These are phyloP conservation scores for Plasmopara halstedii DNA, from an alignment of 352 stramenopile genomes.

Conservation along the genomic window DNA sequence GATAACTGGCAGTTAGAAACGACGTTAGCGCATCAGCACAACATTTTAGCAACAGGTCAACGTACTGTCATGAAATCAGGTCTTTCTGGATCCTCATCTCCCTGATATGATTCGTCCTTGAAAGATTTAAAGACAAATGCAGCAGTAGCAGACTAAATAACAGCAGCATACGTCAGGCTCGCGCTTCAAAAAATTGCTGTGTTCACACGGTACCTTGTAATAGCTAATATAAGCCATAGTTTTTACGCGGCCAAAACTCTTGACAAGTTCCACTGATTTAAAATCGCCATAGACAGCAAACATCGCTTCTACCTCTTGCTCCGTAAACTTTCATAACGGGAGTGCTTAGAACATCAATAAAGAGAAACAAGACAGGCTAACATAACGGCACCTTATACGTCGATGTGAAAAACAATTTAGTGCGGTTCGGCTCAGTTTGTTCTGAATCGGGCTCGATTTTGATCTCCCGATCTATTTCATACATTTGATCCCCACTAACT, in stretches of 20 bases:
- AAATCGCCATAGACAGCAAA: constrained; percentile 77
- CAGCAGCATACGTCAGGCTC: constrained; percentile 1
- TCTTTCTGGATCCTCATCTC: constrained; percentile 21
- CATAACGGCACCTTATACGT: constrained; percentile 45
- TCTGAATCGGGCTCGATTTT: constrained; percentile 17
- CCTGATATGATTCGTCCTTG: constrained; percentile 27
- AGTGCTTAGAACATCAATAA: neutral
- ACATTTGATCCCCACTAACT: constrained; percentile 5
- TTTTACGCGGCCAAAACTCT: constrained; percentile 73
- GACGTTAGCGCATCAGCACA: constrained; percentile 3
- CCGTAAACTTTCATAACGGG: constrained; percentile 44
- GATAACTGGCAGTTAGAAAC: constrained; percentile 24
- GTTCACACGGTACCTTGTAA: constrained; percentile 28
- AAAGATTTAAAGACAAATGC: constrained; percentile 52
- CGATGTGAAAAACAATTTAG: constrained; percentile 64
- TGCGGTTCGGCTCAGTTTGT: constrained; percentile 5
- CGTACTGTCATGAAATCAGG: constrained; percentile 49
- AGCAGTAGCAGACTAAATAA: constrained; percentile 37
- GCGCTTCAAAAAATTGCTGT: neutral
- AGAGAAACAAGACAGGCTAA: neutral
- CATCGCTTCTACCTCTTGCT: constrained; percentile 75
- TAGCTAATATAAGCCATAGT: constrained; percentile 83
- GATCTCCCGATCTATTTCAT: constrained; percentile 10
- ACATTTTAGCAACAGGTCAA: neutral
- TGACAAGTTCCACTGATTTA: constrained; percentile 53